These are phyloP conservation scores for Dipteronia dyeriana DNA, from an alignment of 345 rosid species.

Conservation along the genomic window DNA sequence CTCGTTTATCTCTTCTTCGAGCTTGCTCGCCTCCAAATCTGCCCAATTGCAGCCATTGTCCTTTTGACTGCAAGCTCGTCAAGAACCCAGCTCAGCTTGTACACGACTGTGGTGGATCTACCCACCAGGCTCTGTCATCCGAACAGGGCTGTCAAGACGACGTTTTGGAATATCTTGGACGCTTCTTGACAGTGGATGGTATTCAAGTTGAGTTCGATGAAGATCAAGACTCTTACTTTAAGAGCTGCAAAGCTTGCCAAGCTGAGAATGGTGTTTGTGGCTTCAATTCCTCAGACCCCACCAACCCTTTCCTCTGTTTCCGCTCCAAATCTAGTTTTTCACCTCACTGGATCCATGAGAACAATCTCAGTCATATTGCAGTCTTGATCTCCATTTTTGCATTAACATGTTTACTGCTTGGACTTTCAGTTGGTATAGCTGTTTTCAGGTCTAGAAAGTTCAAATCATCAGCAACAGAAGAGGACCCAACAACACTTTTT, in stretches of 20 bases:
- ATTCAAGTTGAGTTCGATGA: conserved; percentile 71
- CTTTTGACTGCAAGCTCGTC: conserved; percentile 60
- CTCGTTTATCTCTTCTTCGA: conserved; percentile 67
- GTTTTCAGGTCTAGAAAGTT: conserved; percentile 56
- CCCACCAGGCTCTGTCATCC: conserved; percentile 32
- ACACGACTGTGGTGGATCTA: conserved; percentile 57
- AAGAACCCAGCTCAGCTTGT: conserved; percentile 61
- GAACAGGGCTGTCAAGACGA: conserved; percentile 70
- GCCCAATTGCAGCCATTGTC: conserved; percentile 63
- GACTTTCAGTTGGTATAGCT: conserved; percentile 41
- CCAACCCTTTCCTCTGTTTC: conserved; percentile 54
- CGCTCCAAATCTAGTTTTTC: conserved; percentile 38
- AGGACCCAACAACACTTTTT: conserved; percentile 78
- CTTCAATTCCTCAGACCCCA: conserved; percentile 65
- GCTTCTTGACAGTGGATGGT: conserved; percentile 43
- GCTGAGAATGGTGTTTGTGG: conserved; percentile 66
- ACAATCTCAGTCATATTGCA: conserved; percentile 40
- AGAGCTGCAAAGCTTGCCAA: conserved; percentile 53
- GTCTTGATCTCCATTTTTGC: conserved; percentile 53
- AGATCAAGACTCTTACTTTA: conserved; percentile 63
- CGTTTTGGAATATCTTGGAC: conserved; percentile 49
- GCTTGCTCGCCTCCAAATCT: conserved; percentile 52
- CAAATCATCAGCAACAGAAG: conserved; percentile 46
- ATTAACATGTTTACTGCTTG: conserved; percentile 53
- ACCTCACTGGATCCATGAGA: conserved; percentile 37